These are phyloP conservation scores for Canavalia ensiformis DNA, from an alignment of 306 rosid species.

Conservation along the genomic window DNA sequence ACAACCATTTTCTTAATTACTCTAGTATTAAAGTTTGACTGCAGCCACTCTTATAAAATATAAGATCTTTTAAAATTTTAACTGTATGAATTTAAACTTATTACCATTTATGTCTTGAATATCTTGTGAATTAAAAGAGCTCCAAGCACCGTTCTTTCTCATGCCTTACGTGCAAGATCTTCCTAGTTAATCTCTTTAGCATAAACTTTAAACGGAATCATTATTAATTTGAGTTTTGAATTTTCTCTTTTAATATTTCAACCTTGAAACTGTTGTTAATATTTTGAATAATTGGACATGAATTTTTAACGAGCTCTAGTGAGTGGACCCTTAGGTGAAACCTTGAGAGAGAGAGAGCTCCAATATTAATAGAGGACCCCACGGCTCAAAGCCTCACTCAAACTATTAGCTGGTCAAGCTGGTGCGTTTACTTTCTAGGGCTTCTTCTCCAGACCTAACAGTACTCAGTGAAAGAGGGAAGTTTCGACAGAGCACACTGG, in stretches of 20 bases:
- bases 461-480: too few relatives aligned
- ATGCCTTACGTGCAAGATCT: neutral
- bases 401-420: neutral
- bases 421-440: constrained; percentile 25
- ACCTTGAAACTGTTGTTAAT: neutral
- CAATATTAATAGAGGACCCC: constrained; percentile 9
- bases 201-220: neutral
- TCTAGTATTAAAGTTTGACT: neutral
- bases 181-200: neutral
- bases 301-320: neutral
- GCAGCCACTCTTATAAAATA: neutral
- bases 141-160: neutral
- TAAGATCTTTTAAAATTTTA: neutral
- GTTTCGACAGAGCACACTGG: neutral
- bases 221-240: neutral
- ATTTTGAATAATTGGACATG: neutral
- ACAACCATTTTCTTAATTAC: neutral
- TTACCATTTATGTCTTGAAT: constrained; percentile 21
- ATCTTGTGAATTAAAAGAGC: neutral
- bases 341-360: neutral
- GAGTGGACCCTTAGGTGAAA: too few relatives aligned
- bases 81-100: neutral
- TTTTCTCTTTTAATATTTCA: neutral
- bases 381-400: neutral
- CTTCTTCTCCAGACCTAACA: constrained; percentile 14